Base-by-base conservation (phyloP, 192 early-diverging fungal genomes). In the Endogone sp. region DNA sequence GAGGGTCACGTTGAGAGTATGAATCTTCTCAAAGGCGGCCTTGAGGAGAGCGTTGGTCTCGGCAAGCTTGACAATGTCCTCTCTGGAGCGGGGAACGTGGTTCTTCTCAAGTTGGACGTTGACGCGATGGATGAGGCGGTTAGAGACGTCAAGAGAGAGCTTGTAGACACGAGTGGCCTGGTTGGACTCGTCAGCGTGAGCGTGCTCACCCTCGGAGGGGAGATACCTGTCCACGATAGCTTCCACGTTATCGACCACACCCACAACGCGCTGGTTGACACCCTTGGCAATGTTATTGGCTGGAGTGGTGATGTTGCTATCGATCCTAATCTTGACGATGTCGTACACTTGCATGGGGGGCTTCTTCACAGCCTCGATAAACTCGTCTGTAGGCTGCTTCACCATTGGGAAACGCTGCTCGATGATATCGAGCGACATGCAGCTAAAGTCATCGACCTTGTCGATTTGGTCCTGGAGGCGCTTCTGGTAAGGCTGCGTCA, bases 351-450 rank as follows among this genome's bases (percentile, higher is more conserved):
- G 75, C n/a, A 71, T 72, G 20, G 70, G 65, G 26, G 84, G 79
- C 54, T 79, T 75, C 71, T 82, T 86, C 49, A 90, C 81, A 8
- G 78, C 73, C 29, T 74, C 73, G 24, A 92, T 70, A 59, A 92
- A 79, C 64, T 88, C 86, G 23, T 71, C 71, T 0, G 89, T 90
- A 66, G 86, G 86, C 70, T 84, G 76, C 25, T 69, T 81, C 32
- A 90, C 79, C 58, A 88, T 81, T 4, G 89, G 88, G 70, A 88
- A 88, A 31, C 67, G 78, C 3, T 72, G 64, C 63, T 90, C 90
- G 24, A 92, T 55, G 24, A 83, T 31, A 60, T 89, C 88, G 22
- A 93, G 79, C 3, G 89, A 88, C 57, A 84, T 79, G n/a, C 79
- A 82, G 31, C 87, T 90, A 37, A 89, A 71, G 23, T 81, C 72